Conservation (phyloP, 306 rosid genomes). For the Chamaecrista fasciculata region DNA sequence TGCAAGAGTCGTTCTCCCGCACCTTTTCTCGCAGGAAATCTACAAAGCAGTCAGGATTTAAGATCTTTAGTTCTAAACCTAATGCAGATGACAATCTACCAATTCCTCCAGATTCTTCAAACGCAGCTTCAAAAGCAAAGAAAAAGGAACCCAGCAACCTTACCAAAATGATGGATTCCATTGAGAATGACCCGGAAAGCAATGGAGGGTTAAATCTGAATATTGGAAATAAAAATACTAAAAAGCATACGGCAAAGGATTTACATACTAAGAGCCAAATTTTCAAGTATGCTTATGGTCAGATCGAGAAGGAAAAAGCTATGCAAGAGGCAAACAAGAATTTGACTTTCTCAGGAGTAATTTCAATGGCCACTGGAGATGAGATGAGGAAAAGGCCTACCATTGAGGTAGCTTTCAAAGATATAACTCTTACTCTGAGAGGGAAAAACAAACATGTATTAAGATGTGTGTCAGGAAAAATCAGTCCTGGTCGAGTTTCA, state of each 20-base stretch:
- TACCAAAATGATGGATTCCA: constrained; percentile 55
- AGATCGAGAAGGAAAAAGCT: constrained; percentile 82
- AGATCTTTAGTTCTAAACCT: constrained; percentile 27
- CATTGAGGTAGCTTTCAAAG: constrained; percentile 76
- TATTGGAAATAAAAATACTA: constrained; percentile 67
- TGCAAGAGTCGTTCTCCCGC: constrained; percentile 53
- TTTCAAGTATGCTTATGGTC: constrained; percentile 83
- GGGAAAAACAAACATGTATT: constrained; percentile 59
- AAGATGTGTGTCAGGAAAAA: constrained; percentile 71
- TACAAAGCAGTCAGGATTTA: constrained; percentile 30
- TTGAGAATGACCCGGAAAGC: constrained; percentile 50
- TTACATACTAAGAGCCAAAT: constrained; percentile 73
- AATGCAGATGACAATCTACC: constrained; percentile 6
- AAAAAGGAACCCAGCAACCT: constrained; percentile 53
- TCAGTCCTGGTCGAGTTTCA: constrained; percentile 75
- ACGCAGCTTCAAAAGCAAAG: constrained; percentile 41
- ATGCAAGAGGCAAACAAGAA: constrained; percentile 65
- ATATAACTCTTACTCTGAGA: constrained; percentile 66
- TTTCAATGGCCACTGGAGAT: constrained; percentile 67
- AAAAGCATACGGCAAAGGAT: constrained; percentile 58
- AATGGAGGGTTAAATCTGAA: constrained; percentile 60
- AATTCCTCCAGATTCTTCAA: constrained; percentile 39
- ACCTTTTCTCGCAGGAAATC: constrained; percentile 71
- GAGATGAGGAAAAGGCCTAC: constrained; percentile 56
- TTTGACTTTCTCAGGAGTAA: constrained; percentile 73